Evolutionary conservation across 108 stramenopile genomes (phyloP), one percentile per base, ranked within the genome.

Genomic region (Nitzschia inconspicua): DNA sequence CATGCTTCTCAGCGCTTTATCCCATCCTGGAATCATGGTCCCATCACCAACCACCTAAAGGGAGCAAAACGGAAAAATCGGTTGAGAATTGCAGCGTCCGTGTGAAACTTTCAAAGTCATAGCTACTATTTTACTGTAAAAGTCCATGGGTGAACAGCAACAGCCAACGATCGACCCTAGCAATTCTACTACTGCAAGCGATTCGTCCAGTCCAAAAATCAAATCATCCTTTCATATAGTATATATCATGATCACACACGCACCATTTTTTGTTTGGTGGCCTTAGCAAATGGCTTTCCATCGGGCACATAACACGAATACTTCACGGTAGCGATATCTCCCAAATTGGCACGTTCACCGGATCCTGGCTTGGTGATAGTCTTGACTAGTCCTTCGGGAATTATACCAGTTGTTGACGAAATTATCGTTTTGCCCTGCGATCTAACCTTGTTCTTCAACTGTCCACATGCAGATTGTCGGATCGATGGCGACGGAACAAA

Each of bases 1-100:
- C 90, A 91, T 91, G 44, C 73, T 79, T 1, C 71, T 71, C 5
- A 91, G 14, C 11, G 83, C 82, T 39, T 68, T 50, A 37, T 91
- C 90, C 86, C 86, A 91, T n/a, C 82, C 86, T 10, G 57, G 62
- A 36, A 91, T 79, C 90, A 91, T 91, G 42, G 68, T 61, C 3
- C 86, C 83, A 52, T 88, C 90, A 7, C 84, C 80, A 14, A 77
- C 79, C 3, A 76, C 40, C 63, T 64, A 20, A 14, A 47, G 20
- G 8, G 29, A 30, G 5, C 28, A 29, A 30, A 14, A 26, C 24
- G 28, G 7, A 25, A 19, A 19, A 46, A 46, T 18, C 6, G 16
- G 7, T 7, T 16, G 9, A 16, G 9, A 7, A 18, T 19, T 7
- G 7, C 7, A 19, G 28, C 25, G 9, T 7, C 9, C 7, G 16